phyloP scores from a whole-genome alignment of 2,329 filamentous ascomycete species.

The Domatiomyces catenatus region DNA sequence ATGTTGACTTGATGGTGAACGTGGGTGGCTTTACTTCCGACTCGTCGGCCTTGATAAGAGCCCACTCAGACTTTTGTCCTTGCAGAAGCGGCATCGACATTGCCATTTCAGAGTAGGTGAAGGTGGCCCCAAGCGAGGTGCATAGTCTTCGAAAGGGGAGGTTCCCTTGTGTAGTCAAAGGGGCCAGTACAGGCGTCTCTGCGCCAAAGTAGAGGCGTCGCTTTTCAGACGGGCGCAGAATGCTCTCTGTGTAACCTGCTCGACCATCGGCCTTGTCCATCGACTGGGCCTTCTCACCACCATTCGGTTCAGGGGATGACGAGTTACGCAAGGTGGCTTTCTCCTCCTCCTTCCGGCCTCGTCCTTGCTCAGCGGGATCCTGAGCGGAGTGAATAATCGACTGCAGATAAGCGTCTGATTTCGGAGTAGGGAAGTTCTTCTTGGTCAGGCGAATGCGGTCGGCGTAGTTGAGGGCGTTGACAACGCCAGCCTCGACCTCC shows the following conservation, averaged over 20 bases:
- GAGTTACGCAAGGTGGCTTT: conserved; percentile 10
- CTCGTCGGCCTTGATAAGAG: conserved; percentile 80
- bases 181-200: conserved; percentile 86
- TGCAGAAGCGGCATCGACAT: conserved; percentile 80
- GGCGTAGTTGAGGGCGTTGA: conserved; percentile 56
- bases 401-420: conserved; percentile 58
- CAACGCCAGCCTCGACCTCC: conserved; percentile 44
- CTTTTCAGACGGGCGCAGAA: conserved; percentile 84
- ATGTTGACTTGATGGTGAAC: conserved; percentile 35
- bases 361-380: conserved; percentile 20
- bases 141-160: conserved; percentile 85
- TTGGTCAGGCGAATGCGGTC: conserved; percentile 62
- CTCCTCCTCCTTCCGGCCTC: conserved; percentile 32
- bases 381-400: conserved; percentile 57
- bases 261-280: conserved; percentile 51
- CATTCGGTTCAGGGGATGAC: conserved; percentile 18
- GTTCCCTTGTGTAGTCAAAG: conserved; percentile 91
- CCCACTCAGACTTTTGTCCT: conserved; percentile 85
- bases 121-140: conserved; percentile 71
- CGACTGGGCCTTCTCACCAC: conserved; percentile 25
- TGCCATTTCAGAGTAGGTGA: conserved; percentile 98
- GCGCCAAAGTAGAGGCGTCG: conserved; percentile 81
- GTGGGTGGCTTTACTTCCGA: conserved; percentile 61
- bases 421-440: conserved; percentile 53
- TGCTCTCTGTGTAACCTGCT: conserved; percentile 70